phyloP scores from a whole-genome alignment of 805 yeast genomes.

The Candida ascalaphidarum region DNA sequence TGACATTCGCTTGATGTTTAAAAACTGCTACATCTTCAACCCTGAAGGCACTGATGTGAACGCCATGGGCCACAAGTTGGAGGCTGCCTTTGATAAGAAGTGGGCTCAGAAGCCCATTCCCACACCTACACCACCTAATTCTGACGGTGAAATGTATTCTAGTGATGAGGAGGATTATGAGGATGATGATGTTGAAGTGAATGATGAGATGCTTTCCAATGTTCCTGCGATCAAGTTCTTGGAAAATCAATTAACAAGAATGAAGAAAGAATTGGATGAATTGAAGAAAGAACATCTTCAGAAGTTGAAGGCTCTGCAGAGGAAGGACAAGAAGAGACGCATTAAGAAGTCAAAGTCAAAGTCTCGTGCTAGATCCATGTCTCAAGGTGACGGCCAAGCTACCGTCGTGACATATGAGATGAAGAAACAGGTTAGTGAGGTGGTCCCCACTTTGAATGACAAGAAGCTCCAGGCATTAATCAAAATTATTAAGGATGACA shows the following conservation, averaged over 20 bases:
- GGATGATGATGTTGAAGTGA: conserved; percentile 55
- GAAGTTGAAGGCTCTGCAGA: conserved; percentile 55
- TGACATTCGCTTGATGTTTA: conserved; percentile 77
- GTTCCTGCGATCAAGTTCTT: conserved; percentile 87
- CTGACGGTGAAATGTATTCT: conserved; percentile 30
- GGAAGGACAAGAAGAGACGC: conserved; percentile 34
- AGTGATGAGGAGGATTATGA: conserved; percentile 32
- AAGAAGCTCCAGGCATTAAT: conserved; percentile 77
- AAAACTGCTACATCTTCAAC: conserved; percentile 85
- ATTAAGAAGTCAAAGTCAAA: conserved; percentile 21
- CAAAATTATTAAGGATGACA: conserved; percentile 71
- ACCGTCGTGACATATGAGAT: conserved; percentile 78
- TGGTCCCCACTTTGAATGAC: conserved; percentile 69
- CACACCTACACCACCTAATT: conserved; percentile 61
- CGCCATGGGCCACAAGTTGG: conserved; percentile 89
- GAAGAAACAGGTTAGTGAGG: conserved; percentile 90
- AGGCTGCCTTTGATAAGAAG: conserved; percentile 74
- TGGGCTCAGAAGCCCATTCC: conserved; percentile 66
- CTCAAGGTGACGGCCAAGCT: conserved; percentile 18
- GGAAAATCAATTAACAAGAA: conserved; percentile 77
- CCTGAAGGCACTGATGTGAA: conserved; percentile 97
- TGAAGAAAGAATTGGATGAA: conserved; percentile 77
- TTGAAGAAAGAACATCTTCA: conserved; percentile 74
- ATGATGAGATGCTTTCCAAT: conserved; percentile 45
- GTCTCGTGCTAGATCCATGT: conserved; percentile 9